phyloP scores from a whole-genome alignment of 2,329 filamentous ascomycete genomes.

The Dactylonectria macrodidyma region DNA sequence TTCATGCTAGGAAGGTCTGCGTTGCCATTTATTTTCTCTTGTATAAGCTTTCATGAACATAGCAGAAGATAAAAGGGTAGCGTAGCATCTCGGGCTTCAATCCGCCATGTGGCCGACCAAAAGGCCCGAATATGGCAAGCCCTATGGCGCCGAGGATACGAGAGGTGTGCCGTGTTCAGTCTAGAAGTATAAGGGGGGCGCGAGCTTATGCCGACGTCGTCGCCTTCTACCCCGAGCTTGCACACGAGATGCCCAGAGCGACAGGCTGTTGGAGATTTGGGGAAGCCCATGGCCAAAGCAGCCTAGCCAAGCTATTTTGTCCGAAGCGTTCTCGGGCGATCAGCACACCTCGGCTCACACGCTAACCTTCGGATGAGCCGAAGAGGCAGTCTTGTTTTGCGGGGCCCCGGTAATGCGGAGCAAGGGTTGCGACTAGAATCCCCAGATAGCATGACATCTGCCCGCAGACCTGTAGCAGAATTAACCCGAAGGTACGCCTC shows the following conservation, averaged over 20 bases:
- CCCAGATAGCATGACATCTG: background rate
- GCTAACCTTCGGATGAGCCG: background rate
- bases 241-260: background rate
- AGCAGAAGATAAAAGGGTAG: too few relatives aligned
- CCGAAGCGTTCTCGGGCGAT: background rate
- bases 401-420: conserved; percentile 13
- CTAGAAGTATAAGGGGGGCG: background rate
- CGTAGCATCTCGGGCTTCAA: too few relatives aligned
- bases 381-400: background rate
- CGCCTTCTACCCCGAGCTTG: conserved; percentile 13
- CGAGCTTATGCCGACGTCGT: conserved; percentile 3
- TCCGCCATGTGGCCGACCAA: too few relatives aligned
- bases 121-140: too few relatives aligned
- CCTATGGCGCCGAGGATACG: background rate
- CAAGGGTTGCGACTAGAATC: background rate
- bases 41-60: too few relatives aligned
- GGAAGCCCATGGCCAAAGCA: background rate
- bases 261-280: conserved; percentile 8
- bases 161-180: background rate
- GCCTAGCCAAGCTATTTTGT: background rate
- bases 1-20: too few relatives aligned
- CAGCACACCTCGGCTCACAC: background rate
- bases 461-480: background rate
- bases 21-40: too few relatives aligned
- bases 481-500: conserved; percentile 5